These are phyloP conservation scores for Tripterygium wilfordii DNA, from an alignment of 177 flowering plant genomes.

Conservation along the genomic window DNA sequence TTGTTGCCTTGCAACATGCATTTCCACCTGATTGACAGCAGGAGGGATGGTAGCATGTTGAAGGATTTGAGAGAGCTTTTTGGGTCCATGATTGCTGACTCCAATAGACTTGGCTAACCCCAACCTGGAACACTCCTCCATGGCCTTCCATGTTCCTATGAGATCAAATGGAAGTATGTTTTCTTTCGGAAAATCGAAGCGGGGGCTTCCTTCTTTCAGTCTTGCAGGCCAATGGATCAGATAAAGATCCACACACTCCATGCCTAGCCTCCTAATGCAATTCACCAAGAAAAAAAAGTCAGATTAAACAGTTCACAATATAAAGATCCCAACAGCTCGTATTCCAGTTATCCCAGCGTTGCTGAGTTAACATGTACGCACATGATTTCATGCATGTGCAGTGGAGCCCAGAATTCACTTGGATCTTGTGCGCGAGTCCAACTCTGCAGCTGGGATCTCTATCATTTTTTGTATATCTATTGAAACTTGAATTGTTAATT, in stretches of 20 bases:
- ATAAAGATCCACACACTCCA: constrained; percentile 33
- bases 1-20: constrained; percentile 22
- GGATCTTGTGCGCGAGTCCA: too few species aligned
- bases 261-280: constrained; percentile 15
- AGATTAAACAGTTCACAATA: too few species aligned
- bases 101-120: constrained; percentile 37
- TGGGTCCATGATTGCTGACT: constrained; percentile 34
- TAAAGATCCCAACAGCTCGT: too few species aligned
- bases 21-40: constrained; percentile 32
- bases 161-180: constrained; percentile 21
- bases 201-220: constrained; percentile 1
- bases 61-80: constrained; percentile 15
- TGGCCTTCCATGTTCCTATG: constrained; percentile 30
- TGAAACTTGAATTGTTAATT: too few species aligned
- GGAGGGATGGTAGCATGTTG: constrained; percentile 20
- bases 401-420: too few species aligned
- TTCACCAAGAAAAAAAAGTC: too few species aligned
- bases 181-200: background rate
- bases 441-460: too few species aligned
- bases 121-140: constrained; percentile 32
- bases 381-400: too few species aligned
- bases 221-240: constrained; percentile 30
- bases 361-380: too few species aligned
- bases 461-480: too few species aligned
- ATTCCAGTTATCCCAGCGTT: too few species aligned